phyloP scores from a whole-genome alignment of 306 rosid genomes.

The Dryas drummondii region DNA sequence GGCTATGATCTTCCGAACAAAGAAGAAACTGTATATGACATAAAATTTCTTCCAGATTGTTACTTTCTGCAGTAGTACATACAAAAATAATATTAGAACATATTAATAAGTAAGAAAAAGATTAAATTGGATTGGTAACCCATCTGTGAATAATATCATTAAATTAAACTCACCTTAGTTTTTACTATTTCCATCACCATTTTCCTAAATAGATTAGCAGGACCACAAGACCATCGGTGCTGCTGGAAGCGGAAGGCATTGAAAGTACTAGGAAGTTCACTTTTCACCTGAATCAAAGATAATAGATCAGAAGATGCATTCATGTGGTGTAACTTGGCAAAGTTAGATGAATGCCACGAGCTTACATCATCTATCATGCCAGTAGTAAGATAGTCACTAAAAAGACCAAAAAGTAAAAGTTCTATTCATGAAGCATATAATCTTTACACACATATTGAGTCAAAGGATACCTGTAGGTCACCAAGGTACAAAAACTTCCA shows the following conservation, averaged over 20 bases:
- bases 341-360: not conserved
- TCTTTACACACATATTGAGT: not conserved
- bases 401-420: not conserved
- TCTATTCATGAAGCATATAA: not conserved
- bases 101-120: not conserved
- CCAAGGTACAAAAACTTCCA: slow-evolving; percentile 98
- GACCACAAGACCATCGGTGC: slow-evolving; percentile 99
- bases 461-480: slow-evolving; percentile 75
- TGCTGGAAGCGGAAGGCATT: slow-evolving; percentile 99
- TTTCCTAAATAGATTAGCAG: slow-evolving; percentile 95
- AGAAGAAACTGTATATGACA: slow-evolving; percentile 95
- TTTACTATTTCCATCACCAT: slow-evolving; percentile 88
- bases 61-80: slow-evolving; percentile 63
- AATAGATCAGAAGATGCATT: slow-evolving; percentile 7
- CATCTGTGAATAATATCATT: not conserved
- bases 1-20: slow-evolving; percentile 91
- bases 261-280: slow-evolving; percentile 98
- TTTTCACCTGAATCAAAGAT: slow-evolving; percentile 56
- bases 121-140: not conserved
- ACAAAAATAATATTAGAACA: slow-evolving; percentile 12
- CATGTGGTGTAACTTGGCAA: not conserved
- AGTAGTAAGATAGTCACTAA: too few species aligned
- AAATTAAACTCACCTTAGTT: slow-evolving; percentile 60
- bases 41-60: slow-evolving; percentile 90
- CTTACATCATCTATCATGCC: too few species aligned